Base-by-base conservation (phyloP, 345 rosid genomes). In the Turritis glabra region DNA sequence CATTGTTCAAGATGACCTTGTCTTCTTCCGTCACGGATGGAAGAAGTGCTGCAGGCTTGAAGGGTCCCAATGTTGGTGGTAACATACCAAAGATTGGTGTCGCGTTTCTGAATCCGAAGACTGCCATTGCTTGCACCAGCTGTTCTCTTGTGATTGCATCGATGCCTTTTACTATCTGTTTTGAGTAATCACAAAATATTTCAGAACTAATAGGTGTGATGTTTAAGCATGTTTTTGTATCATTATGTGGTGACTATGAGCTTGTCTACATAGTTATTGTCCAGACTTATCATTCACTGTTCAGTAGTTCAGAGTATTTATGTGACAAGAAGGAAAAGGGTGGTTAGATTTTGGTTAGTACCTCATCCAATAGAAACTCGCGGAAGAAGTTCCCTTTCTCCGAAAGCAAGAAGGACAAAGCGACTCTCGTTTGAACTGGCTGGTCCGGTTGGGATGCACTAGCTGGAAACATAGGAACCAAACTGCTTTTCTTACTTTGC, bases 281-380 rank as follows among this genome's bases (percentile, higher is more conserved):
- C 48, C 17, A 33, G 15, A 50, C 4, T 37, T 44, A 4, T 38
- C n/a, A 6, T n/a, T 67, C 23, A 25, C n/a, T 53, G 19, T 26
- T 19, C 62, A 68, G 13, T 38, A 35, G 35, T 10, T 67, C 33
- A 25, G 32, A 25, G 50, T 38, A 14, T 23, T 5, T 10, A 14
- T 40, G 40, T 54, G 38, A n/a, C 26, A 22, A 38, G 44, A 43
- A 1, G 37, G 4, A 47, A 59, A 71, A 32, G n/a, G n/a, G 32
- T 43, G 33, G 65, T 51, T 40, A 67, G 12, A 47, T 53, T 17
- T 19, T 56, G 17, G 69, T 18, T 53, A 72, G 41, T 88, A 94
- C 98, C 95, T 94, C 98, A 72, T 94, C 97, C 56, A 94, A 80
- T 72, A 94, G 96, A 85, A 94, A 91, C 79, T 94, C 98, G 19